phyloP scores from a whole-genome alignment of 495 filamentous ascomycete genomes.

The Penicillium turbatum region DNA sequence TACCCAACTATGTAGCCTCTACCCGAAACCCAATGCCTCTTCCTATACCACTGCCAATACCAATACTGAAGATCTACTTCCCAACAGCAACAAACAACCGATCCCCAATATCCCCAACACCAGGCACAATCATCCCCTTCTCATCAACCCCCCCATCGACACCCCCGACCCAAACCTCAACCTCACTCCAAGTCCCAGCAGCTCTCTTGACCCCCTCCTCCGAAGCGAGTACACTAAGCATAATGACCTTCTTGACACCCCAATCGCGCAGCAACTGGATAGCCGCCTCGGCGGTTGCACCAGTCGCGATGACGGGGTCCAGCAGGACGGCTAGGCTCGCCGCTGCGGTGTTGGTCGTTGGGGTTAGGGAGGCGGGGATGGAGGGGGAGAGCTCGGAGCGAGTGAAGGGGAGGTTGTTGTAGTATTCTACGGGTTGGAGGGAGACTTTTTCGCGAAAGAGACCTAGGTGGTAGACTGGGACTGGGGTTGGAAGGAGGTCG shows the following conservation, averaged over 20 bases:
- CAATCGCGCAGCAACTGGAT: conserved; percentile 87
- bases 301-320: conserved; percentile 92
- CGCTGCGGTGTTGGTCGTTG: conserved; percentile 35
- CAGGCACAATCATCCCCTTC: conserved; percentile 86
- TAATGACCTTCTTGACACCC: conserved; percentile 76
- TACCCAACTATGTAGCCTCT: neutral
- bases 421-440: conserved; percentile 92
- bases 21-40: neutral
- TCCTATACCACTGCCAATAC: neutral
- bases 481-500: conserved; percentile 72
- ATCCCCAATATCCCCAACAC: conserved; percentile 88
- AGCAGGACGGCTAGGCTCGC: conserved; percentile 72
- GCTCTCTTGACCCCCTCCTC: conserved; percentile 61
- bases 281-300: conserved; percentile 81
- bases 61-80: conserved; percentile 53
- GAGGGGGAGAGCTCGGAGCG: conserved; percentile 28
- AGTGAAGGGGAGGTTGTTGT: conserved; percentile 91
- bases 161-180: conserved; percentile 79
- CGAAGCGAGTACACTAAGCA: conserved; percentile 73
- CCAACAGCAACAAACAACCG: conserved; percentile 88
- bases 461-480: conserved; percentile 88
- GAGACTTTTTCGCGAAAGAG: conserved; percentile 84
- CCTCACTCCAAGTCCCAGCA: conserved; percentile 66
- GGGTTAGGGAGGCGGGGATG: conserved; percentile 32
- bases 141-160: conserved; percentile 68